These are phyloP conservation scores for Pythium utonaiense DNA, from an alignment of 352 stramenopile species.

Conservation along the genomic window DNA sequence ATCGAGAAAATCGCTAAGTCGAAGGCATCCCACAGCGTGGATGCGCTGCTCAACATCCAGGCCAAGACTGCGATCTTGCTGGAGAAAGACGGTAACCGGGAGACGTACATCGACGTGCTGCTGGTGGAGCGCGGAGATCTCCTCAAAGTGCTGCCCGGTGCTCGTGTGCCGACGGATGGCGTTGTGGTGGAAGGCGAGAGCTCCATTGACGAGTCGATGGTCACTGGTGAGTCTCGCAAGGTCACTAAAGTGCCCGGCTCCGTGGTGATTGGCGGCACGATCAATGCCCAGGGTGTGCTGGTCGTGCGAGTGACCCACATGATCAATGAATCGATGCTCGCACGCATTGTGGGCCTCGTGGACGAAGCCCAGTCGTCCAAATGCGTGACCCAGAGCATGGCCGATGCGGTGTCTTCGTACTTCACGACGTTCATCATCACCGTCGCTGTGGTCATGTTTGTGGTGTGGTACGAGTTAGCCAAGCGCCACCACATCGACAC, in stretches of 20 bases:
- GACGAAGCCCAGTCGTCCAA: slow-evolving; percentile 71
- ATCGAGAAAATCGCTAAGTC: slow-evolving; percentile 74
- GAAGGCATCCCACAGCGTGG: slow-evolving; percentile 63
- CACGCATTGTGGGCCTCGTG: slow-evolving; percentile 67
- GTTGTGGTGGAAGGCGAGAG: slow-evolving; percentile 61
- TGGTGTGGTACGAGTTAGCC: slow-evolving; percentile 70
- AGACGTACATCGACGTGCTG: slow-evolving; percentile 72
- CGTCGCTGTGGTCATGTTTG: slow-evolving; percentile 54
- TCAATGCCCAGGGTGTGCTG: slow-evolving; percentile 68
- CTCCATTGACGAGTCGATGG: slow-evolving; percentile 75
- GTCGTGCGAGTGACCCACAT: slow-evolving; percentile 68
- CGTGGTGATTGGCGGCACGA: slow-evolving; percentile 64
- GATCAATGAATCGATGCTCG: slow-evolving; percentile 73
- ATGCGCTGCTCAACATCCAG: slow-evolving; percentile 64
- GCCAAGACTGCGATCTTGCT: slow-evolving; percentile 89
- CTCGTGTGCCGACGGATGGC: slow-evolving; percentile 68
- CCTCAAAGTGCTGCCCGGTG: slow-evolving; percentile 64
- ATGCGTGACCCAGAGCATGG: slow-evolving; percentile 56
- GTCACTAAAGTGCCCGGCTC: slow-evolving; percentile 58
- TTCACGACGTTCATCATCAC: slow-evolving; percentile 78
- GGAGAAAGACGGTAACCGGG: slow-evolving; percentile 38
- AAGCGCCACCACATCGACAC: slow-evolving; percentile 36
- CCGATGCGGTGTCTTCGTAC: slow-evolving; percentile 59
- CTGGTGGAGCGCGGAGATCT: slow-evolving; percentile 71
- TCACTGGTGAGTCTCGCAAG: slow-evolving; percentile 68